phyloP scores from a whole-genome alignment of 2,329 filamentous ascomycete genomes.

The Neocatenulostroma microsporum region DNA sequence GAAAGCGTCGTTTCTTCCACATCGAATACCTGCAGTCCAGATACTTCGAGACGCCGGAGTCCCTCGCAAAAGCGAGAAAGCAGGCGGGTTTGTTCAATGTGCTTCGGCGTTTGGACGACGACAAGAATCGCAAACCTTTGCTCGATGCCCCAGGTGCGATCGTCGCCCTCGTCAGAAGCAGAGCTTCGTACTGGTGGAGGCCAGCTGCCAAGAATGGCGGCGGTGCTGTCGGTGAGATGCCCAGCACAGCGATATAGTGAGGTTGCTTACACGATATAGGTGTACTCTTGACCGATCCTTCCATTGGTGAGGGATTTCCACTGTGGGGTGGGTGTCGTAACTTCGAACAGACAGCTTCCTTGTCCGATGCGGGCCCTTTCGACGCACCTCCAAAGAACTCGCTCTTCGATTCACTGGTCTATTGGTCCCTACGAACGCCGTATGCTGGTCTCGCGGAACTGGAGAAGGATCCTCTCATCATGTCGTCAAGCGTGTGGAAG shows the following conservation, averaged over 20 bases:
- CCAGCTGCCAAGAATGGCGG: too few relatives aligned
- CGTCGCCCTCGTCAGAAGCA: conserved; percentile 35
- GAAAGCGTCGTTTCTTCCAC: conserved; percentile 15
- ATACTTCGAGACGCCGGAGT: conserved; percentile 31
- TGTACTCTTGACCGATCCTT: conserved; percentile 39
- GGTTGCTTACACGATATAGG: too few relatives aligned
- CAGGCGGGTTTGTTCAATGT: conserved; percentile 39
- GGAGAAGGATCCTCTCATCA: conserved; percentile 17
- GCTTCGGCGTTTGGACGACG: conserved; percentile 36
- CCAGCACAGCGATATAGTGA: too few relatives aligned
- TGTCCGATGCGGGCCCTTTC: conserved; percentile 9
- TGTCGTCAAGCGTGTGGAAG: too few relatives aligned
- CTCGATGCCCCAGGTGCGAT: conserved; percentile 27
- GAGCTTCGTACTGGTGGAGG: conserved; percentile 39
- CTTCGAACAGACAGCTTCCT: conserved; percentile 28
- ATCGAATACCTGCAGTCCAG: conserved; percentile 33
- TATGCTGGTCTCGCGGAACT: conserved; percentile 10
- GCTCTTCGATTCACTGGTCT: conserved; percentile 34
- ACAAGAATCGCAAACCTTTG: conserved; percentile 31
- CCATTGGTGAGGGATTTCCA: conserved; percentile 29
- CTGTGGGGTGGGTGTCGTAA: conserved; percentile 39
- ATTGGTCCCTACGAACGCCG: conserved; percentile 29
- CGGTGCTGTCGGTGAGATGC: too few relatives aligned
- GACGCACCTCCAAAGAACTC: conserved; percentile 16
- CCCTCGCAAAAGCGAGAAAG: conserved; percentile 24